Evolutionary conservation across 2,329 filamentous ascomycete genomes (phyloP), one percentile per base, ranked within the genome.

Genomic region (Stachybotrys elegans): DNA sequence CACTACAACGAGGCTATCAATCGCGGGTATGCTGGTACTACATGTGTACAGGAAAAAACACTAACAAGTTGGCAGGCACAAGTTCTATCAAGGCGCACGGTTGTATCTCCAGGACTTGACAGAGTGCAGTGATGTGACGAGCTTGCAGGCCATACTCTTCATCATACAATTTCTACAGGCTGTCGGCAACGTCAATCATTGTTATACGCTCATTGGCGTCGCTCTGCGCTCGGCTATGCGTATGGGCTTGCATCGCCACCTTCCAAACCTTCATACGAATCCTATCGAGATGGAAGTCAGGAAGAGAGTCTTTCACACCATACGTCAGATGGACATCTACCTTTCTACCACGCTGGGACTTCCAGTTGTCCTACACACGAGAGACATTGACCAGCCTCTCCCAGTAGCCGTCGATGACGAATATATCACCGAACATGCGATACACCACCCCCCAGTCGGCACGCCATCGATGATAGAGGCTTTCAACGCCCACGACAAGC

Each of bases 1-100:
- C 38, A 40, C 16, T 40, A 40, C 38, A 40, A 40, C 14, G 38
- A 40, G 22, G 38, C 38, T 11, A 40, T 40, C n/a, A 23, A 16
- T 29, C 38, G 38, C 22, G 38, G 38, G 38, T 40, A 40, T 34
- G 31, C 31, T 34, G 5, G 16, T 29, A n/a, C 19, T 22, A 19
- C 6, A 38, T 37, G 11, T n/a, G 11, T 39, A 14, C 14, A 14
- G 4, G 20, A 22, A 22, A 12, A 6, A 6, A 14, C 20, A n/a
- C 36, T 22, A 22, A 39, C 16, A n/a, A 37, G 16, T 37, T 16
- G 8, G 14, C 23, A 40, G 38, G 21, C 23, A 40, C 23, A 40
- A 40, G 19, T 40, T 40, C 38, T 40, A 40, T 19, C n/a, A 27
- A 25, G 38, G 38, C 8, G 38, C 38, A 9, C 27, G 38, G 16